Conservation (phyloP, 805 yeast genomes). For the Aciculoconidium aculeatum region DNA sequence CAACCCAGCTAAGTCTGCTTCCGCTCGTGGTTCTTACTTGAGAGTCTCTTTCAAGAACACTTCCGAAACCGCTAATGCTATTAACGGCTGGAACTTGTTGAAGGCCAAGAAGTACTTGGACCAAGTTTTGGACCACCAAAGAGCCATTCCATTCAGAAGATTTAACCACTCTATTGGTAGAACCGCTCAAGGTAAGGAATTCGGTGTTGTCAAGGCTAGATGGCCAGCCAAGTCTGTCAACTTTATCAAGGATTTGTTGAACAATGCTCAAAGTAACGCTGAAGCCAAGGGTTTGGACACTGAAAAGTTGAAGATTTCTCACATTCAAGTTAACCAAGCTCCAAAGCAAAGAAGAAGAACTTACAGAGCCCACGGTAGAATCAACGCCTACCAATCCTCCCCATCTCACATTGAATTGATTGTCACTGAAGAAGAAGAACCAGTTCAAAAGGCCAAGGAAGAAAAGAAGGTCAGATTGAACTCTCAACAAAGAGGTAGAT, state of each 20-base stretch:
- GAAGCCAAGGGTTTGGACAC: constrained; percentile 97
- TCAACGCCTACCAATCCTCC: constrained; percentile 97
- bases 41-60: constrained; percentile 99
- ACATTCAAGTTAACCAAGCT: constrained; percentile 99
- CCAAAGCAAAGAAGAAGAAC: constrained; percentile 99
- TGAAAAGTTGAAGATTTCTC: constrained; percentile 88
- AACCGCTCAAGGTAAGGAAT: constrained; percentile 99
- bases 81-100: constrained; percentile 95
- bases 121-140: constrained; percentile 95
- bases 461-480: constrained; percentile 62
- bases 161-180: constrained; percentile 95
- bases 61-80: constrained; percentile 98
- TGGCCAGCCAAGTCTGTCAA: constrained; percentile 99
- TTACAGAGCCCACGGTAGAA: constrained; percentile 99
- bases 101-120: constrained; percentile 93
- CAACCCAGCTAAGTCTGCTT: constrained; percentile 98
- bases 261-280: constrained; percentile 98
- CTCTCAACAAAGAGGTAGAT: constrained; percentile 90
- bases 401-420: constrained; percentile 99
- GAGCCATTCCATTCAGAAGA: constrained; percentile 99
- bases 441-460: constrained; percentile 86
- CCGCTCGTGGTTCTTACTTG: constrained; percentile 98
- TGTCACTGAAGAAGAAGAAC: constrained; percentile 92
- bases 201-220: constrained; percentile 99
- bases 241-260: constrained; percentile 88